These are phyloP conservation scores for Leccinum griseonigrum DNA, from an alignment of 1,284 basidiomycete species.

Conservation along the genomic window DNA sequence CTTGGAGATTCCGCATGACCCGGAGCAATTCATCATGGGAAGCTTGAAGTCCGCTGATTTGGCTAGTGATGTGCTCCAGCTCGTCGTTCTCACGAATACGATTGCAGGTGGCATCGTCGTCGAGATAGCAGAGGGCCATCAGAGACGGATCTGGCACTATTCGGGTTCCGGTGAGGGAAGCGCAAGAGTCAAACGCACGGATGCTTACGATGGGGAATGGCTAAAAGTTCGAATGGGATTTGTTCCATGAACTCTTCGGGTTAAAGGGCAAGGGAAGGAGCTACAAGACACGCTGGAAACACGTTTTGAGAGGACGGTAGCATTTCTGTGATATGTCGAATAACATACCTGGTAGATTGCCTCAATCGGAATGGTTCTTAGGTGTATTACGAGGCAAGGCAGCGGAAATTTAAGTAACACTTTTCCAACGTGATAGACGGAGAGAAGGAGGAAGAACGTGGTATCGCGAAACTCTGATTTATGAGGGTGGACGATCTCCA, in stretches of 20 bases:
- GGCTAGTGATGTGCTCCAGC: slow-evolving; percentile 26
- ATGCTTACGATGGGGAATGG: slow-evolving; percentile 22
- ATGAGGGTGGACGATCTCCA: slow-evolving; percentile 14
- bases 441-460: neutral
- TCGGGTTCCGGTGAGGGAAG: slow-evolving; percentile 7
- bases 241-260: slow-evolving; percentile 21
- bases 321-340: slow-evolving; percentile 22
- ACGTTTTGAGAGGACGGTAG: slow-evolving; percentile 23
- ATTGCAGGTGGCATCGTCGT: slow-evolving; percentile 14
- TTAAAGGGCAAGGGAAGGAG: slow-evolving; percentile 28
- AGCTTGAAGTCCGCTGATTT: slow-evolving; percentile 29
- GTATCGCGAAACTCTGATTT: slow-evolving; percentile 11
- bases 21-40: slow-evolving; percentile 31
- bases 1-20: slow-evolving; percentile 28
- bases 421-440: slow-evolving; percentile 9
- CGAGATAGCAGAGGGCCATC: slow-evolving; percentile 30
- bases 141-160: slow-evolving; percentile 16
- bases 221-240: slow-evolving; percentile 18
- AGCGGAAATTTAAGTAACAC: slow-evolving; percentile 22
- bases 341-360: slow-evolving; percentile 18
- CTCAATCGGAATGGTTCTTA: slow-evolving; percentile 21
- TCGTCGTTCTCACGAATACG: slow-evolving; percentile 18
- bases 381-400: slow-evolving; percentile 5
- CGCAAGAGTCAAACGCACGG: neutral
- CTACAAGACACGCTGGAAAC: slow-evolving; percentile 27